Percentiles rank a stretch among this genome's conserved stretches.
Evolutionary conservation across 2,329 filamentous ascomycete species (phyloP).

Genomic region (Trichoderma guizhouense): DNA sequence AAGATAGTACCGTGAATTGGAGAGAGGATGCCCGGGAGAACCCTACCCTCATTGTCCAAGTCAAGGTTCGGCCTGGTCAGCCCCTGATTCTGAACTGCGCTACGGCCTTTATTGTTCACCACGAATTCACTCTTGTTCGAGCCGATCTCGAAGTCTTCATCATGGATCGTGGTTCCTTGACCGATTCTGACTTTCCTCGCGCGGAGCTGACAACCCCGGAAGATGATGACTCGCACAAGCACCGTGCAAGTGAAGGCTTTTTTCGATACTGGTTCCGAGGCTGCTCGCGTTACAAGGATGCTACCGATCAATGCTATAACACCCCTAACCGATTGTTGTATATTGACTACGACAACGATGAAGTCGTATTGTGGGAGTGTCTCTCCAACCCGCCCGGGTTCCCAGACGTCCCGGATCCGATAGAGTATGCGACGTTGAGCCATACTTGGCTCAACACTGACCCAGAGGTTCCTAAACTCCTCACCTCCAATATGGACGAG

Average conservation of each 20-base stretch:
- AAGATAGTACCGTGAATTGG: not conserved
- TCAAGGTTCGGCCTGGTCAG: not conserved
- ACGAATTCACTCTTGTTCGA: not conserved
- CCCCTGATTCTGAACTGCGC: not conserved
- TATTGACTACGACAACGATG: not conserved
- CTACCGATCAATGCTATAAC: not conserved
- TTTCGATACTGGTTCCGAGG: not conserved
- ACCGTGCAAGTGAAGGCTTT: not conserved
- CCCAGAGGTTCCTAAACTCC: not conserved
- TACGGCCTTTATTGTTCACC: not conserved
- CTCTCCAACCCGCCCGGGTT: not conserved
- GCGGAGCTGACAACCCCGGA: not conserved
- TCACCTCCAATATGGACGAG: not conserved
- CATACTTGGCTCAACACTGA: slow-evolving; percentile 3
- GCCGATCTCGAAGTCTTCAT: not conserved
- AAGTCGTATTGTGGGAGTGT: not conserved
- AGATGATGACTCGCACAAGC: no score
- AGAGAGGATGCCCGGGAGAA: not conserved
- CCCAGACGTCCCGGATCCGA: not conserved
- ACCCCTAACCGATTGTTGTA: not conserved
- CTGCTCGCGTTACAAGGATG: not conserved
- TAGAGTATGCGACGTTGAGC: slow-evolving; percentile 6
- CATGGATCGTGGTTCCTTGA: not conserved
- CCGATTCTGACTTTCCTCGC: not conserved
- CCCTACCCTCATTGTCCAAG: not conserved